Percentiles rank a stretch among this genome's conserved stretches.
phyloP scores from a whole-genome alignment of 805 yeast species.

The Nakazawaea wyomingensis region DNA sequence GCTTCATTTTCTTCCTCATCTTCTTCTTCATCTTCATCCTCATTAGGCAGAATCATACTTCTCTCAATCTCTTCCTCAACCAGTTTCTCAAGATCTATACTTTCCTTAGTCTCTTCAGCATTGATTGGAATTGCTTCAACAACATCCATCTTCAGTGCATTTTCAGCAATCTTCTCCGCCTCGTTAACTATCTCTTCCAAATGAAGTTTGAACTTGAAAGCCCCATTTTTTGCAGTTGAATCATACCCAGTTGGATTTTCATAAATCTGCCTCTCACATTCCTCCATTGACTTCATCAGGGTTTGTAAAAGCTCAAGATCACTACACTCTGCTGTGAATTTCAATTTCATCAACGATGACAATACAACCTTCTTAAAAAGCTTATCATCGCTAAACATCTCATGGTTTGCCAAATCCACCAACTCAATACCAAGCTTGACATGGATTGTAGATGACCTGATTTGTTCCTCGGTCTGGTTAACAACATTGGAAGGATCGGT shows the following conservation, averaged over 20 bases:
- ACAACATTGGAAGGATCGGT: slow-evolving; percentile 73
- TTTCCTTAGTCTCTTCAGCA: slow-evolving; percentile 6
- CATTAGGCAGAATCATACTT: slow-evolving; percentile 17
- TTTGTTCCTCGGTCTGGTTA: slow-evolving; percentile 36
- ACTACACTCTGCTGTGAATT: slow-evolving; percentile 27
- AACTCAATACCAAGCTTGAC: slow-evolving; percentile 51
- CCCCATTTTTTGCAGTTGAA: slow-evolving; percentile 21
- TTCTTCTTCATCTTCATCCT: slow-evolving; percentile 16
- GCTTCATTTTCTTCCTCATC: slow-evolving; percentile 18
- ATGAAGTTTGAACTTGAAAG: slow-evolving; percentile 20
- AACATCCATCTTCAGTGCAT: background rate
- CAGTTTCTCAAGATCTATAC: slow-evolving; percentile 13
- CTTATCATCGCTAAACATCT: slow-evolving; percentile 42
- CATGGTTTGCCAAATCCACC: slow-evolving; percentile 41
- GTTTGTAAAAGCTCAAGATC: slow-evolving; percentile 15
- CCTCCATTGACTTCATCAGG: slow-evolving; percentile 19
- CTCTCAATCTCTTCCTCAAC: slow-evolving; percentile 17
- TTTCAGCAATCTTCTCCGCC: slow-evolving; percentile 3
- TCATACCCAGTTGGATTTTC: slow-evolving; percentile 19
- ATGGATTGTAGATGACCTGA: slow-evolving; percentile 44
- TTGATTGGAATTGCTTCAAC: slow-evolving; percentile 1
- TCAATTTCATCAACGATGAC: slow-evolving; percentile 43
- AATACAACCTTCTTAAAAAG: slow-evolving; percentile 49
- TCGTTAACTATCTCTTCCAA: slow-evolving; percentile 6
- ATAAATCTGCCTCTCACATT: slow-evolving; percentile 3